These are phyloP conservation scores for Thecamonas trahens DNA, from an alignment of 78 protist species.

Conservation along the genomic window DNA sequence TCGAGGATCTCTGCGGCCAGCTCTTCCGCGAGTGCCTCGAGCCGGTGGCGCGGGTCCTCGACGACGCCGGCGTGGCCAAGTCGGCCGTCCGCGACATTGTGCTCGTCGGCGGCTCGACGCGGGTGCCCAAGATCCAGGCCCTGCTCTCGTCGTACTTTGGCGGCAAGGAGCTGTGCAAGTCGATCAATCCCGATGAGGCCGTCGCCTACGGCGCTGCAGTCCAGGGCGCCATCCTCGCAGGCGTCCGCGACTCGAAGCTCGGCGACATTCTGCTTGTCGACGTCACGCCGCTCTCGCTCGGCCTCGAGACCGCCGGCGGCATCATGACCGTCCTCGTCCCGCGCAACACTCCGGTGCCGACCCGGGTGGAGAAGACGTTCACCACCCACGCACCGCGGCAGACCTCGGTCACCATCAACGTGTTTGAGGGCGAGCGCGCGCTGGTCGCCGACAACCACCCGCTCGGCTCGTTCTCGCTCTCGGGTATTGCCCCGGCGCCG, in stretches of 20 bases:
- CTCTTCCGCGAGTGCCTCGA: slow-evolving; percentile 58
- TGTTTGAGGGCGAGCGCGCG: slow-evolving; percentile 19
- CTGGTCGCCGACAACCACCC: slow-evolving; percentile 45
- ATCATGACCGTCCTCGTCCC: slow-evolving; percentile 37
- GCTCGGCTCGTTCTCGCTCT: neutral
- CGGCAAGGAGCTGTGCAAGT: slow-evolving; percentile 47
- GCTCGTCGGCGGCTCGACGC: slow-evolving; percentile 83
- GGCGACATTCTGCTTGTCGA: slow-evolving; percentile 72
- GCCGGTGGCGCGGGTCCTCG: slow-evolving; percentile 65
- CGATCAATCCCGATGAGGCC: slow-evolving; percentile 81
- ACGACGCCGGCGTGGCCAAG: slow-evolving; percentile 50
- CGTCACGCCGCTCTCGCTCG: slow-evolving; percentile 92
- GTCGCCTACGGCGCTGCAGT: slow-evolving; percentile 86
- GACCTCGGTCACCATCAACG: neutral
- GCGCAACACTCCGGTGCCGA: slow-evolving; percentile 44
- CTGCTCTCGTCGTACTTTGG: slow-evolving; percentile 52
- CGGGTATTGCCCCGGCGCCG: slow-evolving; percentile 63
- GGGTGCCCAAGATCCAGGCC: slow-evolving; percentile 74
- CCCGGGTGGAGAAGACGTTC: slow-evolving; percentile 12
- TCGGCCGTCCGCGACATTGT: slow-evolving; percentile 55
- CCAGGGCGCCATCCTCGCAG: slow-evolving; percentile 72
- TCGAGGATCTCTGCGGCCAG: slow-evolving; percentile 71
- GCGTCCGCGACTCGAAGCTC: too few species aligned
- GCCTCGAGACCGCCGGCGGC: slow-evolving; percentile 82
- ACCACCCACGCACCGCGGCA: neutral